Evolutionary conservation across 768 basidiomycete species (phyloP), one percentile per base, ranked within the genome.

Genomic region (Polyporus arcularius): DNA sequence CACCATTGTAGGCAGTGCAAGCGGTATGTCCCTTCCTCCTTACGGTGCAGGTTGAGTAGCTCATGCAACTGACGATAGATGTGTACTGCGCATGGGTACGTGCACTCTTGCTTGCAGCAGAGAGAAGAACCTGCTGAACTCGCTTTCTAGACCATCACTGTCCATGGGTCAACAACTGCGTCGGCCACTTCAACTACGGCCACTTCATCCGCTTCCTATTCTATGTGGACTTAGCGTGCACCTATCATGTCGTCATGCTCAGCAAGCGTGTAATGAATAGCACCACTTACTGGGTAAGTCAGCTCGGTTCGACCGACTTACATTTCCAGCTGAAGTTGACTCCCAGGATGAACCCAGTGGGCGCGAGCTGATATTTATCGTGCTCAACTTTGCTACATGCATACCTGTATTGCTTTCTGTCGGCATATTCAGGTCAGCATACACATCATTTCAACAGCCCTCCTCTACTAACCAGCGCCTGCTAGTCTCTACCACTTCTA

Each of bases 1-100:
- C 97, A 99, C 74, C 97, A 99, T 67, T 99, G 97, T 73, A 83
- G 87, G 59, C 82, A 88, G 62, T 99, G 97, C 72, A 87, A 87
- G 71, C 83, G 84, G 85, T 94, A 71, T 63, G 86, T 76, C 2
- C 60, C 0, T 62, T 11, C 26, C 35, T 30, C 35, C 31, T 30
- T 26, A 31, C 30, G 47, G 30, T 26, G 14, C 38, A 26, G 28
- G 6, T 50, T 39, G 35, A 55, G 4, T 41, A 38, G 7, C 26
- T 43, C 43, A 11, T 51, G 32, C 9, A 28, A 21, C 18, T 45
- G 14, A 65, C 15, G 52, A 4, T 26, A 91, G 89, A 70, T 94
- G 91, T 73, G 82, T 96, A 39, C 83, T 97, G 56, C 87, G 92
- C 49, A 96, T 97, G 93, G 93, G 93, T 88, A 72, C 65, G 84